Conservation (phyloP, 2,329 filamentous ascomycete genomes). For the Fusarium tuaranense region DNA sequence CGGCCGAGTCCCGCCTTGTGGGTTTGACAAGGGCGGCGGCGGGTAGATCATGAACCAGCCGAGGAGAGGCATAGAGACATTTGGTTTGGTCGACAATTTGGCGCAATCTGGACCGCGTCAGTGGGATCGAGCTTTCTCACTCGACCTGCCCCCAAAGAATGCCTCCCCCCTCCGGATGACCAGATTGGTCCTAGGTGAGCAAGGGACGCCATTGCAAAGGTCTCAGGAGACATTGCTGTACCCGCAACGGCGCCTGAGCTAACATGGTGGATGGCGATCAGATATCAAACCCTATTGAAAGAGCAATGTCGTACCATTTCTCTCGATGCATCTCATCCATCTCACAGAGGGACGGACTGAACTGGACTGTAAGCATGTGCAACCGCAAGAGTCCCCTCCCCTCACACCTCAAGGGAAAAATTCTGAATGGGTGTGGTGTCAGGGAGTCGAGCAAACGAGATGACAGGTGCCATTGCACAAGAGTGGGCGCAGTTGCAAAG, state of each 20-base stretch:
- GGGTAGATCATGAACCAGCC: slow-evolving; percentile 22
- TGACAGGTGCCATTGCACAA: slow-evolving; percentile 29
- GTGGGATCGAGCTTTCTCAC: neutral
- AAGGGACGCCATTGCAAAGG: neutral
- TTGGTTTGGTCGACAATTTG: neutral
- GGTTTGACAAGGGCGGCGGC: slow-evolving; percentile 18
- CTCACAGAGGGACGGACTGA: neutral
- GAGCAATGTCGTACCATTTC: neutral
- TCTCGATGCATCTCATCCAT: neutral
- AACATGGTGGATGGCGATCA: slow-evolving; percentile 25
- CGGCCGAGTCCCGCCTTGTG: slow-evolving; percentile 4
- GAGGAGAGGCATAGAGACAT: slow-evolving; percentile 3
- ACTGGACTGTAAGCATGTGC: slow-evolving; percentile 12
- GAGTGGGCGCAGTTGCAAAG: slow-evolving; percentile 19
- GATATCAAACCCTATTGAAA: slow-evolving; percentile 15
- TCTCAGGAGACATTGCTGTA: slow-evolving; percentile 50
- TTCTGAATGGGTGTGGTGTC: slow-evolving; percentile 37
- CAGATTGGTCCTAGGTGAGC: neutral
- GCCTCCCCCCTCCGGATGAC: neutral
- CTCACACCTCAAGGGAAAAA: slow-evolving; percentile 4
- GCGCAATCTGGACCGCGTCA: neutral
- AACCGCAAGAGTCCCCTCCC: slow-evolving; percentile 6
- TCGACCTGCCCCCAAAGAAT: neutral
- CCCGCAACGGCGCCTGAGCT: slow-evolving; percentile 22
- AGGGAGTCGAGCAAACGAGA: slow-evolving; percentile 22